phyloP scores from a whole-genome alignment of 257 asterid species.

The Gentiana straminea region DNA sequence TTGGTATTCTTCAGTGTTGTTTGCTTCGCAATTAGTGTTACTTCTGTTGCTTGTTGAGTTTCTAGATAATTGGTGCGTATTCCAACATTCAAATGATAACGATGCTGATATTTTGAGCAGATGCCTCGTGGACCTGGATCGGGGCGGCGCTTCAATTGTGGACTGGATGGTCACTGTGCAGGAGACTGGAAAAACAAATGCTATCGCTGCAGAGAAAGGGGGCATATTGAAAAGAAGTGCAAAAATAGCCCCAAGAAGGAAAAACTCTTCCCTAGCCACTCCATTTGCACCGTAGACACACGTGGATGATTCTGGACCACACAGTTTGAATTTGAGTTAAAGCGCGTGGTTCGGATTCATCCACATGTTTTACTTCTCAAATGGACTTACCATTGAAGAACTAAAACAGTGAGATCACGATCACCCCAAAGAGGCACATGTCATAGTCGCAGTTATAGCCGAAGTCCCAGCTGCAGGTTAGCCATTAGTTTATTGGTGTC shows the following conservation, averaged over 20 bases:
- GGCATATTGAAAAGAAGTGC: constrained; percentile 89
- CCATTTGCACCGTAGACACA: too few species aligned
- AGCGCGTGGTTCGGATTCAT: too few species aligned
- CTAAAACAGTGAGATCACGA: constrained; percentile 71
- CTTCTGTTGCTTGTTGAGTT: too few species aligned
- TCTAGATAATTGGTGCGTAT: too few species aligned
- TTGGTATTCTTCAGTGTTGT: too few species aligned
- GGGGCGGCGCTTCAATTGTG: constrained; percentile 98
- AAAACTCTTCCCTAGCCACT: constrained; percentile 21
- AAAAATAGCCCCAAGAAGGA: constrained; percentile 83
- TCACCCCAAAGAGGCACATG: constrained; percentile 44
- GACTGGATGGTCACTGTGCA: constrained; percentile 98
- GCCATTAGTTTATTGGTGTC: too few species aligned
- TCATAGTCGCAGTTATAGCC: constrained; percentile 29
- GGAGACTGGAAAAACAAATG: constrained; percentile 99
- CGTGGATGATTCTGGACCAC: constrained; percentile 40
- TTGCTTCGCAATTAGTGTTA: too few species aligned
- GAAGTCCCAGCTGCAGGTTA: constrained; percentile 29
- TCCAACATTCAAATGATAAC: too few species aligned
- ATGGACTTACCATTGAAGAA: too few species aligned
- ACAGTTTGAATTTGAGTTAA: too few species aligned
- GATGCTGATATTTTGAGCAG: too few species aligned
- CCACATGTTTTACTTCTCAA: too few species aligned
- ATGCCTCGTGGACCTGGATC: constrained; percentile 75
- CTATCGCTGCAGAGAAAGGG: constrained; percentile 92